Base-by-base conservation (phyloP, 2,329 filamentous ascomycete genomes). In the Claviceps spartinae region DNA sequence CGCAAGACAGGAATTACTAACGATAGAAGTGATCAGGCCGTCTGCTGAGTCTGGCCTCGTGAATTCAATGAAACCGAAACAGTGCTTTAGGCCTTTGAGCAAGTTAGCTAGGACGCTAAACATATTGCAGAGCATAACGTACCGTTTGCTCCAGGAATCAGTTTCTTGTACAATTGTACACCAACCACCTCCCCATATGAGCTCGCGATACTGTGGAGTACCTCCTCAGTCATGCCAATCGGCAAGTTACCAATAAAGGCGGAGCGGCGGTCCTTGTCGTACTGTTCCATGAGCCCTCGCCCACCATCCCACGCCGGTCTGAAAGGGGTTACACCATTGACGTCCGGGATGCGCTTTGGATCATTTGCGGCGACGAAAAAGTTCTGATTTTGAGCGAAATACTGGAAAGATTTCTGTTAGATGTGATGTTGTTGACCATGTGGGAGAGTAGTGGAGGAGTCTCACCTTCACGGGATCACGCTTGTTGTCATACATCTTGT, bases 381-480 rank as follows among this genome's bases (percentile, higher is more conserved):
- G 11, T 46, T 49, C 11, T 38, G 52, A 24, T 44, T 49, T 14
- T 52, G 49, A 18, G 52, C 49, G 36, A 55, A 55, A 48, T 51
- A 55, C 54, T 55, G 20, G 7, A 22, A 18, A 18, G 20, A 7
- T 2, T 41, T 40, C n/a, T 46, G 20, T 30, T 36, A 51, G 26
- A 26, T 34, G 5, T 11, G 11, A 37, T 18, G 13, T 40, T 5
- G 13, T 48, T 13, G 26, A 11, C 42, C 24, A 34, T 18, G 20
- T 42, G 13, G 24, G 36, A 41, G 41, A 16, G 30, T 4, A 63
- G 30, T 18, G 30, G 14, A n/a, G 9, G 11, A 26, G 22, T 20
- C 74, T 67, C 65, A 78, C 76, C 26, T 65, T 59, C 34, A 72
- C 64, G 4, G 78, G 70, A 52, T 78, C 71, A 22, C 78, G 70